Evolutionary conservation across 2,329 filamentous ascomycete genomes (phyloP).

Genomic region (Alternaria incomplexa): DNA sequence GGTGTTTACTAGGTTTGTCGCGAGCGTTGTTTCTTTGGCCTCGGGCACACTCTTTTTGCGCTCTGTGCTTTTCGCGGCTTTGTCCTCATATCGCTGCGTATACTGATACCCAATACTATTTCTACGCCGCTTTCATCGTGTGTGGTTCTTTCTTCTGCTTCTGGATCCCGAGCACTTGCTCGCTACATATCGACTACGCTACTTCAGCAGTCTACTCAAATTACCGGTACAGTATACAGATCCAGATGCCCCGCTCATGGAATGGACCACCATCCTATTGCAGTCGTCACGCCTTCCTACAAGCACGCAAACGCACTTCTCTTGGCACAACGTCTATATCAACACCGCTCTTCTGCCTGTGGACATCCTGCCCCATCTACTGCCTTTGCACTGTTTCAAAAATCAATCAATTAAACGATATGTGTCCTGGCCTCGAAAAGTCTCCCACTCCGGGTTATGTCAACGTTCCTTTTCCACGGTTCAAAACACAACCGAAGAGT

Average conservation of each 20-base stretch:
- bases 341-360: rapidly evolving
- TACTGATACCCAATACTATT: not conserved
- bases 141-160: not conserved
- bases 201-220: not conserved
- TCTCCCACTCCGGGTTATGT: too few relatives aligned
- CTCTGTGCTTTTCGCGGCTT: not conserved
- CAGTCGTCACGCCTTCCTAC: rapidly evolving
- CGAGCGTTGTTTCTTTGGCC: not conserved
- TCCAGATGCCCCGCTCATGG: not conserved
- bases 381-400: not conserved
- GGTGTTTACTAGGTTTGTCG: not conserved
- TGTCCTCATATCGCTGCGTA: not conserved
- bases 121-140: not conserved
- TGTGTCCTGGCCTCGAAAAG: not conserved
- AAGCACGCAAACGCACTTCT: not conserved
- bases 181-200: not conserved
- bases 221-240: not conserved
- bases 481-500: not conserved
- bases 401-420: too few relatives aligned
- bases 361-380: not conserved
- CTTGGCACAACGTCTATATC: not conserved
- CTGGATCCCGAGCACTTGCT: not conserved
- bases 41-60: not conserved
- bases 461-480: rapidly evolving
- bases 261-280: rapidly evolving